These are phyloP conservation scores for Fusarium mangiferae DNA, from an alignment of 2,329 filamentous ascomycete genomes.

Conservation along the genomic window DNA sequence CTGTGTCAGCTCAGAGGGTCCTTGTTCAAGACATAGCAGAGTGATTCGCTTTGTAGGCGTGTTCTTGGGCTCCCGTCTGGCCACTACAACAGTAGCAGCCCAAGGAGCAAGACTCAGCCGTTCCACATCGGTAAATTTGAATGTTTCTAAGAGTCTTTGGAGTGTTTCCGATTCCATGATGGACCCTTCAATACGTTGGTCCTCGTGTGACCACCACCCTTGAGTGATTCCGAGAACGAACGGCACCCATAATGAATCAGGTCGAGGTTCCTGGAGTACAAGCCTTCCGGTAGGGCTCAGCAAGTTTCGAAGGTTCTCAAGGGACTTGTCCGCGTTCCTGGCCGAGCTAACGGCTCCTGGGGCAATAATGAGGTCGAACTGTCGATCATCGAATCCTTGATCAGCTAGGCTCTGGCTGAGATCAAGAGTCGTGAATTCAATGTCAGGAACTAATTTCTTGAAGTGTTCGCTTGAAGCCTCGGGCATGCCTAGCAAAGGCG, in stretches of 20 bases:
- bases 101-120: background rate
- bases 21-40: background rate
- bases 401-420: background rate
- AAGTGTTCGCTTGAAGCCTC: background rate
- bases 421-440: background rate
- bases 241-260: background rate
- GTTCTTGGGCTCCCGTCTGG: background rate
- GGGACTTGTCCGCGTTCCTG: background rate
- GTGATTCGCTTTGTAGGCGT: background rate
- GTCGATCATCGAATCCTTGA: background rate
- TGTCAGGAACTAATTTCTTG: background rate
- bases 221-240: background rate
- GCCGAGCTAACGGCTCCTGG: background rate
- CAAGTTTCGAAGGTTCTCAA: background rate
- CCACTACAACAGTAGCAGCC: background rate
- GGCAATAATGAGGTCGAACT: background rate
- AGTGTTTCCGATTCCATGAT: background rate
- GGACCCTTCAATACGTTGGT: background rate
- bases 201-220: background rate
- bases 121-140: background rate
- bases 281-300: background rate
- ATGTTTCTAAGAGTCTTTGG: background rate
- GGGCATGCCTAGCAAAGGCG: background rate
- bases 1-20: background rate
- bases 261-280: background rate